Percentiles rank a stretch among this genome's conserved stretches.
Evolutionary conservation across 1,284 basidiomycete species (phyloP).

Genomic region (Irpex sp.): DNA sequence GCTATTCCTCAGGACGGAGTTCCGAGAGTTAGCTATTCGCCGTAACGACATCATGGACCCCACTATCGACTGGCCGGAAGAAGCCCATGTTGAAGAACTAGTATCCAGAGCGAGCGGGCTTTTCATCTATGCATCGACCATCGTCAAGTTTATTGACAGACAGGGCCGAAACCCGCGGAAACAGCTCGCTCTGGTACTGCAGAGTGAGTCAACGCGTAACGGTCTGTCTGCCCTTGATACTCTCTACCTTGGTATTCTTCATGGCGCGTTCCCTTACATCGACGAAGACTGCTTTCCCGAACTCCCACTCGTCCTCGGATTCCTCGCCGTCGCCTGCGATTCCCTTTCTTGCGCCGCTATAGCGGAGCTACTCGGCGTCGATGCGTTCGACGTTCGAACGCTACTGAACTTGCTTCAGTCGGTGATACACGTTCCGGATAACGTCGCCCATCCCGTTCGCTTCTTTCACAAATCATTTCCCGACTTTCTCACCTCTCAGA

Average conservation of each 20-base stretch:
- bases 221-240: not conserved
- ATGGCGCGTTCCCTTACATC: not conserved
- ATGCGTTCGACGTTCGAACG: not conserved
- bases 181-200: not conserved
- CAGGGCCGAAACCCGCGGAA: not conserved
- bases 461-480: slow-evolving; percentile 6
- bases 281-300: not conserved
- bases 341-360: not conserved
- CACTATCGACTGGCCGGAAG: not conserved
- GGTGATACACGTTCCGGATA: slow-evolving; percentile 1
- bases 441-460: not conserved
- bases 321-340: not conserved
- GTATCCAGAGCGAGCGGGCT: not conserved
- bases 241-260: not conserved
- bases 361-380: not conserved
- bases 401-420: not conserved
- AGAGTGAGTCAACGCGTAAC: not conserved
- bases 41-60: not conserved
- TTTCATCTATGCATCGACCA: slow-evolving; percentile 2
- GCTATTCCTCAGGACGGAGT: not conserved
- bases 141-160: slow-evolving; percentile 1
- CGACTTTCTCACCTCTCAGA: not conserved
- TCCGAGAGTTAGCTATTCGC: not conserved
- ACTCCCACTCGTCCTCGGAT: not conserved
- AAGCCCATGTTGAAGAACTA: not conserved